These are phyloP conservation scores for Grosmannia huntii DNA, from an alignment of 2,329 filamentous ascomycete genomes.

Conservation along the genomic window DNA sequence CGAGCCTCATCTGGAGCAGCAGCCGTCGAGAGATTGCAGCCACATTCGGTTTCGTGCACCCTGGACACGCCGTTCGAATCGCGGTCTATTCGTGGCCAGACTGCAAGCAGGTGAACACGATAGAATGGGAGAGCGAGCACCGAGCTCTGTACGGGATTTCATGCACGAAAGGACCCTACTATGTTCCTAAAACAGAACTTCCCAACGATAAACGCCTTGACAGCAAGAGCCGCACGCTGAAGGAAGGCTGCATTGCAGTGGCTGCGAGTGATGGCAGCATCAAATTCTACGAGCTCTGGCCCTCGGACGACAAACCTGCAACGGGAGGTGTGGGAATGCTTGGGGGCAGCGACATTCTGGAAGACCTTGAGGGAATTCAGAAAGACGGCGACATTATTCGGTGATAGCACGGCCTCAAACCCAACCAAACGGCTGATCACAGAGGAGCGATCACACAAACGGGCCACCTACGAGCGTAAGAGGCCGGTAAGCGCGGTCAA, in stretches of 20 bases:
- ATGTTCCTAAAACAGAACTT: constrained; percentile 14
- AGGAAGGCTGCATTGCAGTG: constrained; percentile 78
- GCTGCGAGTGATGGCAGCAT: constrained; percentile 85
- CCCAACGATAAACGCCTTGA: constrained; percentile 25
- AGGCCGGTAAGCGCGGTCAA: not conserved
- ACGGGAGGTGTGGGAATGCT: constrained; percentile 46
- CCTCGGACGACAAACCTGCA: constrained; percentile 43
- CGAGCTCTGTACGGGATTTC: constrained; percentile 78
- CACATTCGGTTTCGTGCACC: constrained; percentile 87
- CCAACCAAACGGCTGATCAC: not conserved
- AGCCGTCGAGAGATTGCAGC: constrained; percentile 79
- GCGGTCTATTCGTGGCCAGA: constrained; percentile 92
- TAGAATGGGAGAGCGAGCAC: constrained; percentile 71
- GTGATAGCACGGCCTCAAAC: constrained; percentile 22
- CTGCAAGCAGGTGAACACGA: constrained; percentile 71
- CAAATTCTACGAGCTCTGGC: constrained; percentile 94
- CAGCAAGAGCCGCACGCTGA: constrained; percentile 38
- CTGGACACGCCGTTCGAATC: constrained; percentile 78
- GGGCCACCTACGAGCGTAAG: not conserved
- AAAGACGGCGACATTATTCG: constrained; percentile 61
- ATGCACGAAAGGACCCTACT: constrained; percentile 49
- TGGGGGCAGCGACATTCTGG: constrained; percentile 75
- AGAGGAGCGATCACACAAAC: not conserved
- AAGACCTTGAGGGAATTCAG: constrained; percentile 68
- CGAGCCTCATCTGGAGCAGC: constrained; percentile 79